Evolutionary conservation across 352 stramenopile species (phyloP).

Genomic region (Globisporangium heterothallicum): DNA sequence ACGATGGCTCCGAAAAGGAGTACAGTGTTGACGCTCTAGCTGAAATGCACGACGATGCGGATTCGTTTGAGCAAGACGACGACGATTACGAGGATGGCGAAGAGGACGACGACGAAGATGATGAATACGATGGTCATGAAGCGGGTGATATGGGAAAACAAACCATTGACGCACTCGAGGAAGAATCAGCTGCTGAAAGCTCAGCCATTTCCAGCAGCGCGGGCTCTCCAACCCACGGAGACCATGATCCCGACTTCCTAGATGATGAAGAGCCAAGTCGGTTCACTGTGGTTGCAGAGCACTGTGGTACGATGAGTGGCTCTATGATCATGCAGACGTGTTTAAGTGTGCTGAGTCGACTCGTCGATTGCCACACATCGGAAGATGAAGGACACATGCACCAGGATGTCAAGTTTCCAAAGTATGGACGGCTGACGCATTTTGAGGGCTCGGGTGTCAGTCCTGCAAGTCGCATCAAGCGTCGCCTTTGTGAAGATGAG

Average conservation of each 20-base stretch:
- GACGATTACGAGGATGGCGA: conserved; percentile 35
- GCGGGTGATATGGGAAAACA: conserved; percentile 39
- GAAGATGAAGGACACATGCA: conserved; percentile 77
- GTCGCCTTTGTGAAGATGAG: conserved; percentile 62
- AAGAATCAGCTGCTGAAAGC: conserved; percentile 47
- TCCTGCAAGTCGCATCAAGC: conserved; percentile 75
- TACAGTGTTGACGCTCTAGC: conserved; percentile 56
- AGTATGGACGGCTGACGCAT: conserved; percentile 74
- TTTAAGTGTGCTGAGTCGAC: conserved; percentile 71
- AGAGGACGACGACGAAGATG: conserved; percentile 22
- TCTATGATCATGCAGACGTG: conserved; percentile 88
- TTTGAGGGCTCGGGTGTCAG: conserved; percentile 78
- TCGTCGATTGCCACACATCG: conserved; percentile 80
- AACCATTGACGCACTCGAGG: conserved; percentile 63
- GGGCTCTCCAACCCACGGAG: conserved; percentile 22
- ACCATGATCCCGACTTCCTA: conserved; percentile 20
- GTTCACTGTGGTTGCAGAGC: conserved; percentile 72
- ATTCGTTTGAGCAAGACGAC: conserved; percentile 51
- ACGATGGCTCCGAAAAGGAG: conserved; percentile 61
- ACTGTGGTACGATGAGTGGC: conserved; percentile 72
- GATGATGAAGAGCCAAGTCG: conserved; percentile 37
- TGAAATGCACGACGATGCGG: conserved; percentile 40
- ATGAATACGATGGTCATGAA: conserved; percentile 30
- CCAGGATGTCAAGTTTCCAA: conserved; percentile 73
- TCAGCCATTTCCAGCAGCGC: conserved; percentile 31